A percentile compares a stretch with the other conserved stretches of the same genome.
These are phyloP conservation scores for Pichia sp. DNA, from an alignment of 1,139 yeast genomes.

Conservation along the genomic window DNA sequence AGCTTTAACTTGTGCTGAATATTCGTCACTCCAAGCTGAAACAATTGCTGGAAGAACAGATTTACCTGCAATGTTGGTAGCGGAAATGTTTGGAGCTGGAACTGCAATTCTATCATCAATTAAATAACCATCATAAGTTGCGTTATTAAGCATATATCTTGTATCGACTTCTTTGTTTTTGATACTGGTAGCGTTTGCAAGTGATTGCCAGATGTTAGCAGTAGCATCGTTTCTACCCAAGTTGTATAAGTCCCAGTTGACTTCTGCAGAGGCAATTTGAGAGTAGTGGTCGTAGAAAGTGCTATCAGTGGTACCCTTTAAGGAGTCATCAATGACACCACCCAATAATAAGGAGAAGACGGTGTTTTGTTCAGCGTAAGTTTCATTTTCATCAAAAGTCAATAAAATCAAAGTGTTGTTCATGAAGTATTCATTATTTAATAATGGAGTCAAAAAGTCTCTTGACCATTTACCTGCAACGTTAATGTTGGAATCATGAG, in stretches of 20 bases:
- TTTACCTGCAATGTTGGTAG: slow-evolving; percentile 38
- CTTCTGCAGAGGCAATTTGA: slow-evolving; percentile 36
- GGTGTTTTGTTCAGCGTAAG: slow-evolving; percentile 32
- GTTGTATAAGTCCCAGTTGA: slow-evolving; percentile 38
- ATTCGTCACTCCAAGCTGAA: slow-evolving; percentile 40
- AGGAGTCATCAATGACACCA: slow-evolving; percentile 34
- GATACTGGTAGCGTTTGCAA: slow-evolving; percentile 28
- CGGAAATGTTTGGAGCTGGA: slow-evolving; percentile 34
- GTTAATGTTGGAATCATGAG: slow-evolving; percentile 36
- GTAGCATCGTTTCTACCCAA: slow-evolving; percentile 40
- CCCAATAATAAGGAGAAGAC: slow-evolving; percentile 35
- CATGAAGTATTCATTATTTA: slow-evolving; percentile 35
- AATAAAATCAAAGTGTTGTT: slow-evolving; percentile 33
- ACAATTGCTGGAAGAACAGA: slow-evolving; percentile 27
- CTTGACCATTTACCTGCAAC: slow-evolving; percentile 38
- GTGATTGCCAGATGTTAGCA: slow-evolving; percentile 36
- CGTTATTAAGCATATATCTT: slow-evolving; percentile 30
- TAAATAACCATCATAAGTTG: slow-evolving; percentile 33
- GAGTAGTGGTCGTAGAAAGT: slow-evolving; percentile 44
- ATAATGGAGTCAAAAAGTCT: slow-evolving; percentile 33
- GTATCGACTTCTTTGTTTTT: slow-evolving; percentile 30
- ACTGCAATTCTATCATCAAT: slow-evolving; percentile 26
- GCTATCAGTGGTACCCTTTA: slow-evolving; percentile 33
- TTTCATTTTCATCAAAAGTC: slow-evolving; percentile 41
- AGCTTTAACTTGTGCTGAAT: slow-evolving; percentile 33